Percentiles rank a stretch among this genome's conserved stretches.
Evolutionary conservation across 2,329 filamentous ascomycete genomes (phyloP).

Genomic region (Claviceps maximensis): DNA sequence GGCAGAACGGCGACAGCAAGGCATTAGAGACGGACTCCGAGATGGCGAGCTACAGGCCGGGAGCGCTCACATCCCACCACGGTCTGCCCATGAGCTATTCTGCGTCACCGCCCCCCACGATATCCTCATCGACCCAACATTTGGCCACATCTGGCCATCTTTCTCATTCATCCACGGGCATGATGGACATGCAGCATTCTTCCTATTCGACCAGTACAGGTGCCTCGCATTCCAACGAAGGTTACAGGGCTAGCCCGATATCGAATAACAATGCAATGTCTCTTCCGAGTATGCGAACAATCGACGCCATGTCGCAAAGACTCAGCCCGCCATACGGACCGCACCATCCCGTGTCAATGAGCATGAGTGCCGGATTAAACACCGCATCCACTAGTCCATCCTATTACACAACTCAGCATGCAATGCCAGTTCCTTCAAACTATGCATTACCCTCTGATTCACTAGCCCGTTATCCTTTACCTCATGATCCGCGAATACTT

Average conservation of each 20-base stretch:
- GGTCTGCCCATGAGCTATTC: slow-evolving; percentile 17
- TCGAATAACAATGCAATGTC: slow-evolving; percentile 18
- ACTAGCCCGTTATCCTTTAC: slow-evolving; percentile 31
- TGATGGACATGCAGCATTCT: slow-evolving; percentile 17
- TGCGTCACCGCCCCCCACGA: slow-evolving; percentile 3
- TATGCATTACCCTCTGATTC: slow-evolving; percentile 32
- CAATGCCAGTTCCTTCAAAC: slow-evolving; percentile 19
- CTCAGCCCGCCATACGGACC: slow-evolving; percentile 14
- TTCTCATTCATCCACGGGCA: slow-evolving; percentile 7
- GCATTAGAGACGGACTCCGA: slow-evolving; percentile 16
- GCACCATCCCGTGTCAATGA: slow-evolving; percentile 24
- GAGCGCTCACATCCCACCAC: slow-evolving; percentile 9
- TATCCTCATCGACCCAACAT: slow-evolving; percentile 5
- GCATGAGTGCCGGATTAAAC: slow-evolving; percentile 19
- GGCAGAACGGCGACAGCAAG: slow-evolving; percentile 21
- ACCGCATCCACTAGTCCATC: slow-evolving; percentile 20
- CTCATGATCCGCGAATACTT: slow-evolving; percentile 35
- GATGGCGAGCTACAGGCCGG: slow-evolving; percentile 20
- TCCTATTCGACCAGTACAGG: slow-evolving; percentile 17
- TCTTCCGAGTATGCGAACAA: slow-evolving; percentile 28
- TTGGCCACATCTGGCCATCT: slow-evolving; percentile 9
- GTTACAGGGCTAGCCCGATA: slow-evolving; percentile 18
- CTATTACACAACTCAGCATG: slow-evolving; percentile 29
- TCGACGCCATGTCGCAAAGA: slow-evolving; percentile 20
- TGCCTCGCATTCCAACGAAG: slow-evolving; percentile 14